A percentile compares a stretch with the other conserved stretches of the same genome.
These are phyloP conservation scores for Penstemon eatonii DNA, from an alignment of 257 asterid species.

Conservation along the genomic window DNA sequence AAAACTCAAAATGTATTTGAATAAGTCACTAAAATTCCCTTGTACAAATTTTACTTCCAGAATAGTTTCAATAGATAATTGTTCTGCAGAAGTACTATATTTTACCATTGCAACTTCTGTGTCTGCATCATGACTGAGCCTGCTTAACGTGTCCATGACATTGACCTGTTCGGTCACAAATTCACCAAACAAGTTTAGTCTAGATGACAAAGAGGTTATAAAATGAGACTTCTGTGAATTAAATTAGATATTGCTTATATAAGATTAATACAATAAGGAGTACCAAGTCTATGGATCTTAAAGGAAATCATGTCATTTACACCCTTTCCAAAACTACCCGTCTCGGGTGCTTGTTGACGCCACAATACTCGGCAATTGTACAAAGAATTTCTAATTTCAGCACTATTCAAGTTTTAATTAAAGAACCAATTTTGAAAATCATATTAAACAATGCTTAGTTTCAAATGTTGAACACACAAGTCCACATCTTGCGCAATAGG, in stretches of 20 bases:
- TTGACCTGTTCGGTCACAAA: conserved; percentile 64
- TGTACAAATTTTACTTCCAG: neutral
- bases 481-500: neutral
- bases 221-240: too few species aligned
- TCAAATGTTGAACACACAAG: conserved; percentile 18
- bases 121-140: conserved; percentile 98
- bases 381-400: conserved; percentile 8
- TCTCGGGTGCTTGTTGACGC: neutral
- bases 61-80: neutral
- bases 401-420: neutral
- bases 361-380: neutral
- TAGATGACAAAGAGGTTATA: too few species aligned
- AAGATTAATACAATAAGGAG: neutral
- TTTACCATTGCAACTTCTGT: conserved; percentile 94
- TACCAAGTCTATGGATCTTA: neutral
- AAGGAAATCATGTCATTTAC: neutral
- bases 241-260: neutral
- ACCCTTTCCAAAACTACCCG: neutral
- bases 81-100: conserved; percentile 3
- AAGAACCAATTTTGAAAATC: neutral
- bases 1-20: conserved; percentile 19
- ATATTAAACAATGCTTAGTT: neutral
- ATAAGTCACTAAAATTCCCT: conserved; percentile 2
- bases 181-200: conserved; percentile 8
- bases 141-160: conserved; percentile 98